Evolutionary conservation across 148 eudicot species (phyloP).

Genomic region (Nyssa sinensis): DNA sequence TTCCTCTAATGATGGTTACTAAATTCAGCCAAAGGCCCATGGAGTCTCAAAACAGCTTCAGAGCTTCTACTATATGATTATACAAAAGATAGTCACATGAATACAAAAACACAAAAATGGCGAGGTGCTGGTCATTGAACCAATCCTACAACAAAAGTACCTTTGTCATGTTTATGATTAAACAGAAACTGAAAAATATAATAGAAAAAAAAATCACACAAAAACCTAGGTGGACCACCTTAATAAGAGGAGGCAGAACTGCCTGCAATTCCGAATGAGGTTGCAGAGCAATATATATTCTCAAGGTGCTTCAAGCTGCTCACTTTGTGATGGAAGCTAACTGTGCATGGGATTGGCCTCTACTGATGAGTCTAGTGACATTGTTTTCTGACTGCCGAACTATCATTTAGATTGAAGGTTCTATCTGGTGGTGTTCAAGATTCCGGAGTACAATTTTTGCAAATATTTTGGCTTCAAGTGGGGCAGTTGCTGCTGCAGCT

Average conservation of each 20-base stretch:
- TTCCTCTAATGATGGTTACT: not conserved
- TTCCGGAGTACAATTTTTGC: constrained; percentile 87
- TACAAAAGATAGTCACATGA: not conserved
- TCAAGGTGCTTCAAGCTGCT: not conserved
- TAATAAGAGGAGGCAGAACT: not conserved
- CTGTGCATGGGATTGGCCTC: not conserved
- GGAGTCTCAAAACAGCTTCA: not conserved
- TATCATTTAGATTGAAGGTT: constrained; percentile 27
- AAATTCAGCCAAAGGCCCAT: not conserved
- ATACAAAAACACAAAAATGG: not conserved
- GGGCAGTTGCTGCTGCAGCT: constrained; percentile 74
- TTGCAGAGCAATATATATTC: too few relatives aligned
- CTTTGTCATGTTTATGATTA: not conserved
- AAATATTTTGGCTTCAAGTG: constrained; percentile 80
- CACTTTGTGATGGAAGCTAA: constrained; percentile 6
- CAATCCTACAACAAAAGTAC: not conserved
- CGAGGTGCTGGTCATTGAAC: not conserved
- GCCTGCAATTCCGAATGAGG: too few relatives aligned
- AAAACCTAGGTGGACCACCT: not conserved
- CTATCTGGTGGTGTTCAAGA: constrained; percentile 68
- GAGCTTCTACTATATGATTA: not conserved
- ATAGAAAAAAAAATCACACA: not conserved
- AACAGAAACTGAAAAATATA: not conserved
- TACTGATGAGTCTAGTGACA: not conserved
- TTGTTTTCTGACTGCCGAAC: not conserved